Evolutionary conservation across 129 eudicot species (phyloP), one percentile per base, ranked within the genome.

Genomic region (Saposhnikovia divaricata): DNA sequence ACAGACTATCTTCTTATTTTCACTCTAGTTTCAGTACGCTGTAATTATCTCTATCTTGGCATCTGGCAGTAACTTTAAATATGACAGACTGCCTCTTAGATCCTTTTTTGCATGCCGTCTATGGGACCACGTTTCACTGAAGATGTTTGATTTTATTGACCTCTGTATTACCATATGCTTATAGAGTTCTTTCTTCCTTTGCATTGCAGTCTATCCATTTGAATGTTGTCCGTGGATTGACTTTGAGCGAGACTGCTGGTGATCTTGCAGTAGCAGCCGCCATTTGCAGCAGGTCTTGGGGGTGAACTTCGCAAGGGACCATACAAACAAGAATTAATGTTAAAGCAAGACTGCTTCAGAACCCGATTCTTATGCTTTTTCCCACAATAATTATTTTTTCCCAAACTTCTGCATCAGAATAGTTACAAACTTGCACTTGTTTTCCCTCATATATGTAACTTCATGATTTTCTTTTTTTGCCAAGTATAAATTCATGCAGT

Each of bases 241-340:
- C 84, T 46, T 50, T 96, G 74, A 80, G 86, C 0, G 98, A 89
- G 83, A 90, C 95, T 65, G 91, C 97, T 80, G 99, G 95, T 12
- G 99, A 96, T 88, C 90, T 92, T 50, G 97, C 99, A 50, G 87
- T 92, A 81, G 99, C 98, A 70, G 99, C 98, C 6, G 97, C 99
- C 81, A 90, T 96, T 77, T 96, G 99, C 85, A 92, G 99, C 94
- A 90, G 98, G 51, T n/a, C n/a, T n/a, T n/a, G n/a, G n/a, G n/a
- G n/a, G n/a, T n/a, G n/a, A n/a, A n/a, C n/a, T n/a, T n/a, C n/a
- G n/a, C n/a, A n/a, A 31, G 25, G 43, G 47, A 72, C 76, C 13
- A 59, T n/a, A 59, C 25, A 59, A n/a, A 59, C 65, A n/a, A 59
- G 34, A 59, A 1, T n/a, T 15, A 8, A n/a, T n/a, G 34, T 59